These are phyloP conservation scores for Funneliformis caledonium DNA, from an alignment of 371 early-diverging fungal genomes.

Conservation along the genomic window DNA sequence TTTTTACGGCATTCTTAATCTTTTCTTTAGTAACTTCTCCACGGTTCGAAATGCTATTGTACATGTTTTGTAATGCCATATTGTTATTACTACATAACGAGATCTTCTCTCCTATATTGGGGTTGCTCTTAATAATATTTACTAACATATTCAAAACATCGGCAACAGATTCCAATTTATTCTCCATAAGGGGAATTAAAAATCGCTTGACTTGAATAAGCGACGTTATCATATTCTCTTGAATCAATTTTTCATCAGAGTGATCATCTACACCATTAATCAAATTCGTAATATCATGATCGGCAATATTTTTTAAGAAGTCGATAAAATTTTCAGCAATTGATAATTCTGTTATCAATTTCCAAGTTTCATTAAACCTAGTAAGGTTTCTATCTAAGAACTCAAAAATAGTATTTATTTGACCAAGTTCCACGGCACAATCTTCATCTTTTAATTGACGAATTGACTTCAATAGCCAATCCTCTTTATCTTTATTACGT, in stretches of 20 bases:
- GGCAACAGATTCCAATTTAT: neutral
- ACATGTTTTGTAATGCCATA: conserved; percentile 26
- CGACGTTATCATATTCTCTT: conserved; percentile 28
- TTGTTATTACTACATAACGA: conserved; percentile 20
- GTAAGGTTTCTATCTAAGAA: neutral
- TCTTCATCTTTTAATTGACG: neutral
- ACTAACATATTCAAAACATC: conserved; percentile 8
- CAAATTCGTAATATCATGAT: conserved; percentile 26
- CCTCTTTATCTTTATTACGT: neutral
- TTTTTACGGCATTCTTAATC: conserved; percentile 32
- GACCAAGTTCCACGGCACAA: neutral
- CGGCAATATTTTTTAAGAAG: conserved; percentile 4
- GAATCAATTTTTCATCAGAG: conserved; percentile 32
- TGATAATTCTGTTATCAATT: conserved; percentile 26
- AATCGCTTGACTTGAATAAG: conserved; percentile 30
- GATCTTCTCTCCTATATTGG: conserved; percentile 21
- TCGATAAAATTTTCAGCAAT: conserved; percentile 3
- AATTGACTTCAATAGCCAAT: neutral
- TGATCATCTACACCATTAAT: conserved; percentile 39
- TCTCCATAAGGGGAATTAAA: conserved; percentile 1
- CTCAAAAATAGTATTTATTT: neutral
- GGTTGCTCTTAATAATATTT: conserved; percentile 19
- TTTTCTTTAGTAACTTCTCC: conserved; percentile 38
- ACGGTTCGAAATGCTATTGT: conserved; percentile 24
- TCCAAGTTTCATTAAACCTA: neutral